phyloP scores from a whole-genome alignment of 1,139 yeast genomes.

The Kodamaea alishanica region DNA sequence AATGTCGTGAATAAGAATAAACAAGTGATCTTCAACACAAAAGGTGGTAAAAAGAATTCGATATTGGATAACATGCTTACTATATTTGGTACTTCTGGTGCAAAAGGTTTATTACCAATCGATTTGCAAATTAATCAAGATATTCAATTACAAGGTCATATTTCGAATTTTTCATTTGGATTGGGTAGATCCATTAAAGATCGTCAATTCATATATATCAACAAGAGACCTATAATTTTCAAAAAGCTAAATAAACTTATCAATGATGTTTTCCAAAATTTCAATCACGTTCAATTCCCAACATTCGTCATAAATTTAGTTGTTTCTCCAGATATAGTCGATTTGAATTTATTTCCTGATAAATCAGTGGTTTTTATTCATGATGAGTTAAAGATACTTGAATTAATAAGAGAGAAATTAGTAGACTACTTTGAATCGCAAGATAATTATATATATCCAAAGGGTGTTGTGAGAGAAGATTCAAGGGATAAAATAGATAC shows the following conservation, averaged over 20 bases:
- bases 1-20: conserved; percentile 52
- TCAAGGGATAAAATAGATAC: background rate
- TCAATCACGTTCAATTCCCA: conserved; percentile 73
- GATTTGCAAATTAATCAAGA: conserved; percentile 22
- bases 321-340: conserved; percentile 53
- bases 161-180: conserved; percentile 78
- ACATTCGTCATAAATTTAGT: conserved; percentile 60
- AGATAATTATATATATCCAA: conserved; percentile 40
- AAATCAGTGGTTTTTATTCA: conserved; percentile 71
- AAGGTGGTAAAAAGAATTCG: conserved; percentile 38
- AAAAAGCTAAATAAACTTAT: conserved; percentile 55
- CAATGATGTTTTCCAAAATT: conserved; percentile 69
- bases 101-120: conserved; percentile 53
- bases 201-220: conserved; percentile 70
- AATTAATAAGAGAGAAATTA: conserved; percentile 43
- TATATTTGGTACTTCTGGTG: conserved; percentile 66
- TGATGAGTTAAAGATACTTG: conserved; percentile 56
- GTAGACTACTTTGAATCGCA: conserved; percentile 41
- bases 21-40: conserved; percentile 46
- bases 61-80: conserved; percentile 54
- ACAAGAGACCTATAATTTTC: conserved; percentile 68
- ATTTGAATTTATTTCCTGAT: conserved; percentile 89
- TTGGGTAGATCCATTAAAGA: conserved; percentile 62
- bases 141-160: conserved; percentile 50
- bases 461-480: conserved; percentile 4